Conservation (phyloP, 2,329 filamentous ascomycete genomes). For the Bipolaris bicolor region DNA sequence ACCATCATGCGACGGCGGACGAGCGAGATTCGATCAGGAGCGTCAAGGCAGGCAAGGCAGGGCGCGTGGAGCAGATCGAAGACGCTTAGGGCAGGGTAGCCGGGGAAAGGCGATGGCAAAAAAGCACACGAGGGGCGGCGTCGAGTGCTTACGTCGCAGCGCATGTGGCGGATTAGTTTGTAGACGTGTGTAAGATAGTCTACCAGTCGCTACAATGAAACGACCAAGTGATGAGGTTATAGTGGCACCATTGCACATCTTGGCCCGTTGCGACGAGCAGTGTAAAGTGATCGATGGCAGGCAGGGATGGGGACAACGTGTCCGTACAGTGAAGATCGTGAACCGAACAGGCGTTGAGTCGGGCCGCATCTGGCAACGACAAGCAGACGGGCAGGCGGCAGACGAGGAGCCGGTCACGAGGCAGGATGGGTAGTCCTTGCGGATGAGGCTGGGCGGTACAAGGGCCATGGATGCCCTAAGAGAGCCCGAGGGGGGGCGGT, state of each 20-base stretch:
- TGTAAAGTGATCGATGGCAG: slow-evolving; percentile 2
- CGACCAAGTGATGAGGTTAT: slow-evolving; percentile 6
- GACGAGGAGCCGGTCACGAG: slow-evolving; percentile 16
- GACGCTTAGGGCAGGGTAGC: slow-evolving; percentile 22
- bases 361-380: slow-evolving; percentile 12
- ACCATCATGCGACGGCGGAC: slow-evolving; percentile 35
- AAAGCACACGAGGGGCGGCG: slow-evolving; percentile 8
- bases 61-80: slow-evolving; percentile 39
- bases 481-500: slow-evolving; percentile 9
- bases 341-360: slow-evolving; percentile 13
- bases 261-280: background rate
- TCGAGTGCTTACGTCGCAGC: slow-evolving; percentile 14
- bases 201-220: slow-evolving; percentile 1
- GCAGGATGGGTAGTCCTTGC: slow-evolving; percentile 8
- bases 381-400: slow-evolving; percentile 1
- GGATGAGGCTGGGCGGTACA: slow-evolving; percentile 19
- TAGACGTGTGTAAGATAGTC: background rate
- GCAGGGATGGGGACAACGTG: slow-evolving; percentile 22
- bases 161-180: slow-evolving; percentile 11
- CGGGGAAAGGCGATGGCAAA: slow-evolving; percentile 12
- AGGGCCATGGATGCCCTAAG: slow-evolving; percentile 19
- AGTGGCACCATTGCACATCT: slow-evolving; percentile 1
- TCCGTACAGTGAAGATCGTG: slow-evolving; percentile 26
- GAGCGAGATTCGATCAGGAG: slow-evolving; percentile 36
- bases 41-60: slow-evolving; percentile 22